These are phyloP conservation scores for Ophiostoma populinum DNA, from an alignment of 2,329 filamentous ascomycete species.

Conservation along the genomic window DNA sequence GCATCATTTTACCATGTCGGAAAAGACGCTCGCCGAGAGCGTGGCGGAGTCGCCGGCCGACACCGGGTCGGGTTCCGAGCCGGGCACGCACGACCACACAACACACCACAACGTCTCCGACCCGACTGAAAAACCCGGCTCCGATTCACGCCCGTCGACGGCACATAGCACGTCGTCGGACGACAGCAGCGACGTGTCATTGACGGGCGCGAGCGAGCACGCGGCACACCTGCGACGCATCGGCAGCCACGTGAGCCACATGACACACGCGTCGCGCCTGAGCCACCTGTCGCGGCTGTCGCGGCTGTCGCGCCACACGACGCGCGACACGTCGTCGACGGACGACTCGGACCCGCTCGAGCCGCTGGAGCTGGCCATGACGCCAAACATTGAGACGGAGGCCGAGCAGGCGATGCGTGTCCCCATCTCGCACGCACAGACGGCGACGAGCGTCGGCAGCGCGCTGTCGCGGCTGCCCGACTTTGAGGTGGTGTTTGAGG, in stretches of 20 bases:
- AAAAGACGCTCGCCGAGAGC: neutral
- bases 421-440: conserved; percentile 22
- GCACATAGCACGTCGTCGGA: neutral
- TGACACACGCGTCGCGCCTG: conserved; percentile 1
- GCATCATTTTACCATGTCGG: neutral
- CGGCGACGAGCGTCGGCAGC: conserved; percentile 22
- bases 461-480: conserved; percentile 27
- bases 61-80: too few species aligned
- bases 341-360: conserved; percentile 11
- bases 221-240: conserved; percentile 1
- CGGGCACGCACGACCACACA: too few species aligned
- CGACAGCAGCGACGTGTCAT: conserved; percentile 2
- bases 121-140: too few species aligned
- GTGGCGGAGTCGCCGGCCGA: neutral
- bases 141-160: too few species aligned
- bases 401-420: conserved; percentile 15
- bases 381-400: conserved; percentile 9
- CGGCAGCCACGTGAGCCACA: conserved; percentile 2
- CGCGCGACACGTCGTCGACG: conserved; percentile 4
- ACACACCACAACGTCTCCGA: too few species aligned
- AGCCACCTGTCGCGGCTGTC: neutral
- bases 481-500: conserved; percentile 53
- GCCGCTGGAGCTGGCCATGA: conserved; percentile 11
- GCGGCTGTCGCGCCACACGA: too few species aligned
- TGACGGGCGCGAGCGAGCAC: neutral